phyloP scores from a whole-genome alignment of 768 basidiomycete genomes.

The Ramaria sp. region DNA sequence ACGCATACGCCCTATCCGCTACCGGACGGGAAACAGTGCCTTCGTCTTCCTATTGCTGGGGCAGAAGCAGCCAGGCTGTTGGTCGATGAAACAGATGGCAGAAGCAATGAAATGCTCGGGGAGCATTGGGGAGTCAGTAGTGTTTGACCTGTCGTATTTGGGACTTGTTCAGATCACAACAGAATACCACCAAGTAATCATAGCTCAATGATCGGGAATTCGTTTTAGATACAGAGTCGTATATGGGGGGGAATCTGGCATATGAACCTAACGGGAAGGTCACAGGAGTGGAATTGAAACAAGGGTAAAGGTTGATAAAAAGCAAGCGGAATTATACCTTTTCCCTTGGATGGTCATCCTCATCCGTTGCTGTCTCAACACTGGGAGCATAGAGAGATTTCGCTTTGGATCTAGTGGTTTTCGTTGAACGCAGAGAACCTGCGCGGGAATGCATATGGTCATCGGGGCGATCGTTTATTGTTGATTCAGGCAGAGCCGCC shows the following conservation, averaged over 20 bases:
- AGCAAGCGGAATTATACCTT: not conserved
- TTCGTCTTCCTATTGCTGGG: constrained; percentile 20
- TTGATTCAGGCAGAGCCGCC: not conserved
- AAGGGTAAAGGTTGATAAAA: not conserved
- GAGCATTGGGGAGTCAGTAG: constrained; percentile 14
- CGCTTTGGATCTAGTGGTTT: not conserved
- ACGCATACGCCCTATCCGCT: constrained; percentile 14
- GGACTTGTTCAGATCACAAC: not conserved
- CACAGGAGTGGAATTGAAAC: not conserved
- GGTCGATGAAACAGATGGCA: constrained; percentile 16
- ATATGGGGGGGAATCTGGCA: not conserved
- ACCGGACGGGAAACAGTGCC: constrained; percentile 11
- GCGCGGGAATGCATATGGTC: not conserved
- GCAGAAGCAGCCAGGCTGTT: constrained; percentile 17
- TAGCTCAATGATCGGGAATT: not conserved
- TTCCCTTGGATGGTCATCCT: not conserved
- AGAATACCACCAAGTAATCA: not conserved
- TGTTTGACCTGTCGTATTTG: not conserved
- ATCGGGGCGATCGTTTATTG: not conserved
- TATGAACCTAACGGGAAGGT: not conserved
- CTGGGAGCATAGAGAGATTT: not conserved
- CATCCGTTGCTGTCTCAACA: not conserved
- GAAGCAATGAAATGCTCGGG: constrained; percentile 20
- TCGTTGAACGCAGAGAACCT: not conserved
- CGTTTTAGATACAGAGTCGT: not conserved